Evolutionary conservation across 371 early-diverging fungal species (phyloP).

Genomic region (Apophysomyces ossiformis): DNA sequence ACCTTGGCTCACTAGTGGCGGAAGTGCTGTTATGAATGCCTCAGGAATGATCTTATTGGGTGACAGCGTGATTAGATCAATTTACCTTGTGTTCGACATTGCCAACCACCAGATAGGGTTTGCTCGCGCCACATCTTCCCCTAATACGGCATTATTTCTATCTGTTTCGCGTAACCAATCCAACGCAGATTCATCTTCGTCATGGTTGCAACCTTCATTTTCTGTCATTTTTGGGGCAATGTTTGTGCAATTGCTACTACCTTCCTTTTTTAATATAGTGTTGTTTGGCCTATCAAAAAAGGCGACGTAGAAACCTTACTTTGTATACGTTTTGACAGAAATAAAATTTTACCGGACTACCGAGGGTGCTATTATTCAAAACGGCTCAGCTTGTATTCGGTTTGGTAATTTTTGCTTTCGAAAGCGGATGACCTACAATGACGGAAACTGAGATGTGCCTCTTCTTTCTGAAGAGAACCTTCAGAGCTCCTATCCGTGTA

Average conservation of each 20-base stretch:
- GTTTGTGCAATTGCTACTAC: not conserved
- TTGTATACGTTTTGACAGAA: too few species aligned
- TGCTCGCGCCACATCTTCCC: conserved; percentile 18
- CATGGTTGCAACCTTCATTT: not conserved
- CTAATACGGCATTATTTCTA: not conserved
- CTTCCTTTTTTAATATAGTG: too few species aligned
- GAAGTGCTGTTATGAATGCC: conserved; percentile 3
- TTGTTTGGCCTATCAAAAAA: too few species aligned
- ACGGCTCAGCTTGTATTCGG: too few species aligned
- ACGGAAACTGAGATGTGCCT: too few species aligned
- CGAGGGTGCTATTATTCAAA: too few species aligned
- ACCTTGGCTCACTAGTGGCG: conserved; percentile 18
- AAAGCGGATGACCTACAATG: too few species aligned
- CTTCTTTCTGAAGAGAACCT: too few species aligned
- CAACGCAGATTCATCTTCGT: not conserved
- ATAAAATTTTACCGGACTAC: too few species aligned
- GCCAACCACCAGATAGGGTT: conserved; percentile 34
- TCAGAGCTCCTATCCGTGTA: too few species aligned
- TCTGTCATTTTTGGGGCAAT: not conserved
- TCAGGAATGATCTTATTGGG: conserved; percentile 35
- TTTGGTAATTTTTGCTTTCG: too few species aligned
- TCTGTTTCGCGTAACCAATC: not conserved
- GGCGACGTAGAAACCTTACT: too few species aligned
- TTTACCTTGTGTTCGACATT: conserved; percentile 48
- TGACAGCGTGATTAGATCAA: conserved; percentile 34